Percentiles rank a stretch among this genome's conserved stretches.
phyloP scores from a whole-genome alignment of 2,329 filamentous ascomycete genomes.

The Fusarium sp. region DNA sequence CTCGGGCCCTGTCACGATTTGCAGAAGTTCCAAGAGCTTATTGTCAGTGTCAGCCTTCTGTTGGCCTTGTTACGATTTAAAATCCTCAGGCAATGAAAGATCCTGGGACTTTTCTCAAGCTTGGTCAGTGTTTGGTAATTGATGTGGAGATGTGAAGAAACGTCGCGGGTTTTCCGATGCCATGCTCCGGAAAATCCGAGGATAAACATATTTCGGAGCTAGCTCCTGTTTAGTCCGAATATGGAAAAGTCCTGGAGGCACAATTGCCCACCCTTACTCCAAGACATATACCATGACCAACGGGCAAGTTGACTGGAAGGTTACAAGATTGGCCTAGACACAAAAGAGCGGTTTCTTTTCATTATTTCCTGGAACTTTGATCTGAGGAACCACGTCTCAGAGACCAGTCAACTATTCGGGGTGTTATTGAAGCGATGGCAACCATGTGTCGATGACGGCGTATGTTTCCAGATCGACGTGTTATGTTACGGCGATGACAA shows the following conservation, averaged over 20 bases:
- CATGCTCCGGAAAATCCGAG: neutral
- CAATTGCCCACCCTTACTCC: accelerated
- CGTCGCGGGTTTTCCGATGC: neutral
- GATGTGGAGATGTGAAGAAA: neutral
- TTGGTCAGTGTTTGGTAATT: neutral
- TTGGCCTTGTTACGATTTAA: accelerated
- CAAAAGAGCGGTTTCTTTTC: neutral
- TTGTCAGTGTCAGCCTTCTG: too few species aligned
- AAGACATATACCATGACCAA: neutral
- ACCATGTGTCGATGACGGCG: neutral
- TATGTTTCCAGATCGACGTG: neutral
- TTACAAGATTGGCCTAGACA: accelerated
- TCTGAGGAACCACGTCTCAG: neutral
- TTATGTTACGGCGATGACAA: neutral
- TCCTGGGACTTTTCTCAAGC: accelerated
- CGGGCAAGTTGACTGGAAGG: too few species aligned
- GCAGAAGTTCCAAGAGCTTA: neutral
- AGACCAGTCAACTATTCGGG: neutral
- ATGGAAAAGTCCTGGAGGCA: accelerated
- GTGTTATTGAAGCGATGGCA: neutral
- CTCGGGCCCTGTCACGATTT: neutral
- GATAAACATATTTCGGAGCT: accelerated
- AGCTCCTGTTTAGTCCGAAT: neutral
- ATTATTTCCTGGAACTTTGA: accelerated
- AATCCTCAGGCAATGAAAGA: accelerated